These are phyloP conservation scores for Ceratobasidium sp. DNA, from an alignment of 1,284 basidiomycete genomes.

Conservation along the genomic window DNA sequence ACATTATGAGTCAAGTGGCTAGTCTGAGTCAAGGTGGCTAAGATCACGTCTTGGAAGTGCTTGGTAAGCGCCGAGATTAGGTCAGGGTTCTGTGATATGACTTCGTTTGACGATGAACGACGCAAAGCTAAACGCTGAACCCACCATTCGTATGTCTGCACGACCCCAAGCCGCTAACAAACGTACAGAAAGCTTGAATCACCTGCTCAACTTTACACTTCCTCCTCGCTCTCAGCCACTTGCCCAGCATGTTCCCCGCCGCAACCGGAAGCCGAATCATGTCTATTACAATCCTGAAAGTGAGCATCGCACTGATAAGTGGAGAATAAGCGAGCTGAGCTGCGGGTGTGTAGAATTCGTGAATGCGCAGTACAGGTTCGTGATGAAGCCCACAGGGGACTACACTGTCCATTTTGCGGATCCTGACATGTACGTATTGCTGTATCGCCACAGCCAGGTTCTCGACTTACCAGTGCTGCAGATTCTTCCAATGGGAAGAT, in stretches of 20 bases:
- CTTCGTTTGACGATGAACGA: constrained; percentile 25
- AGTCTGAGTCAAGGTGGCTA: too few relatives aligned
- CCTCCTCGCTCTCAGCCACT: constrained; percentile 63
- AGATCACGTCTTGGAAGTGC: too few relatives aligned
- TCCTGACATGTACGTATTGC: constrained; percentile 81
- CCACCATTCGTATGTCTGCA: constrained; percentile 38
- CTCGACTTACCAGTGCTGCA: constrained; percentile 52
- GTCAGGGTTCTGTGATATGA: constrained; percentile 34
- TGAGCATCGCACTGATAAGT: constrained; percentile 23
- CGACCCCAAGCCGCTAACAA: constrained; percentile 36
- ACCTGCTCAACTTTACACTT: constrained; percentile 57
- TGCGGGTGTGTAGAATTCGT: constrained; percentile 72
- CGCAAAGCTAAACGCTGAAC: constrained; percentile 36
- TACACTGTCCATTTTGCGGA: constrained; percentile 96
- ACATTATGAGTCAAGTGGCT: constrained; percentile 13
- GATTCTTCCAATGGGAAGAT: constrained; percentile 95
- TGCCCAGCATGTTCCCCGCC: constrained; percentile 68
- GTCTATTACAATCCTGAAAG: constrained; percentile 47
- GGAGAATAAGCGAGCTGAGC: constrained; percentile 39
- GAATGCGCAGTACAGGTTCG: constrained; percentile 93
- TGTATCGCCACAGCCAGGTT: constrained; percentile 14
- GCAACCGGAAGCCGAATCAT: constrained; percentile 78
- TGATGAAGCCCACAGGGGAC: constrained; percentile 90
- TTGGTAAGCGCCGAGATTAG: constrained; percentile 32
- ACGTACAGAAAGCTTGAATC: constrained; percentile 46